Conservation (phyloP, 805 yeast genomes). For the Kluyveromyces lactis region DNA sequence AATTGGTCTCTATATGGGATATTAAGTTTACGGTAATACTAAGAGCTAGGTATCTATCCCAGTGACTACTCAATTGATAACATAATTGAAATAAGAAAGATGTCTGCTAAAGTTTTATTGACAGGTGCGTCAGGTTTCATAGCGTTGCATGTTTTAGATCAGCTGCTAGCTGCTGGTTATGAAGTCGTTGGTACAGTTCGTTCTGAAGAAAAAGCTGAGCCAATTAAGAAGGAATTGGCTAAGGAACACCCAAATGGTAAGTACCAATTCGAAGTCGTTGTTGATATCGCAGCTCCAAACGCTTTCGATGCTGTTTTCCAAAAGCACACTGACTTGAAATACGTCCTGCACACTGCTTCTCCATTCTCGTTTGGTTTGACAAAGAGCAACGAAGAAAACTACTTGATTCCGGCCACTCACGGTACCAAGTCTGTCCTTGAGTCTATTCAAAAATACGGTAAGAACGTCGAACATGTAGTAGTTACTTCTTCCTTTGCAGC, state of each 20-base stretch:
- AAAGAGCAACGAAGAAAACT: constrained; percentile 38
- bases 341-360: constrained; percentile 54
- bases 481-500: constrained; percentile 49
- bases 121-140: constrained; percentile 45
- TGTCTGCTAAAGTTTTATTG: constrained; percentile 28
- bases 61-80: no score
- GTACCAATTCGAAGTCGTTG: constrained; percentile 38
- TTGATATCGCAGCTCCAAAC: constrained; percentile 37
- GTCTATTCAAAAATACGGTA: constrained; percentile 37
- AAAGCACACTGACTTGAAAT: constrained; percentile 39
- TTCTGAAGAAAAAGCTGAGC: constrained; percentile 31
- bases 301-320: constrained; percentile 41
- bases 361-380: constrained; percentile 42
- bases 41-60: no score
- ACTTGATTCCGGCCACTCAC: constrained; percentile 46
- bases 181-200: constrained; percentile 41
- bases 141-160: constrained; percentile 37
- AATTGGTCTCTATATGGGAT: no score
- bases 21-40: no score
- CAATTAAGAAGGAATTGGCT: constrained; percentile 23
- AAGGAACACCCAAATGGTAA: constrained; percentile 26
- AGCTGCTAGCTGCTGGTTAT: constrained; percentile 32
- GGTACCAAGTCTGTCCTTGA: constrained; percentile 47
- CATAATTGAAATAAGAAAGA: no score
- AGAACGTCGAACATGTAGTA: constrained; percentile 40